Percentiles rank a stretch among this genome's conserved stretches.
These are phyloP conservation scores for Aspergillus egyptiacus DNA, from an alignment of 495 filamentous ascomycete species.

Conservation along the genomic window DNA sequence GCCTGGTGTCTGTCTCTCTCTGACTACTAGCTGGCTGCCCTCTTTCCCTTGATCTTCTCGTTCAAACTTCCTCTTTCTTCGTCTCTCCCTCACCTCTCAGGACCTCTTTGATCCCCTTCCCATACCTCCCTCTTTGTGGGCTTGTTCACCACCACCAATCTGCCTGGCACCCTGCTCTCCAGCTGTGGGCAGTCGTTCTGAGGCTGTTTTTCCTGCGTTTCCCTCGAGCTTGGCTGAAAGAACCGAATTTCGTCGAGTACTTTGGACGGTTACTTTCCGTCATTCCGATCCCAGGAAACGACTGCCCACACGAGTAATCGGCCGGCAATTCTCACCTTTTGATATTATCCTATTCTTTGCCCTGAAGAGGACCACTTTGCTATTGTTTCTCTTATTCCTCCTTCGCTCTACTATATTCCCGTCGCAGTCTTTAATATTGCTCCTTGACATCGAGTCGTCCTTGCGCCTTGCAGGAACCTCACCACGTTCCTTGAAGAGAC, in stretches of 20 bases:
- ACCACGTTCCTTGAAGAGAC: constrained; percentile 21
- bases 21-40: constrained; percentile 24
- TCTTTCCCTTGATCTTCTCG: constrained; percentile 9
- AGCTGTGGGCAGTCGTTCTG: constrained; percentile 24
- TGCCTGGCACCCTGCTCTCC: constrained; percentile 22
- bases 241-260: constrained; percentile 8
- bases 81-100: constrained; percentile 8
- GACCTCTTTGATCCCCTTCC: constrained; percentile 14
- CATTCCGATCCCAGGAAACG: constrained; percentile 44
- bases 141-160: constrained; percentile 16
- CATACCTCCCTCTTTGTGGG: constrained; percentile 18
- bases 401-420: constrained; percentile 6
- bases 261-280: constrained; percentile 19
- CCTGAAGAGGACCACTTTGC: constrained; percentile 1
- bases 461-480: constrained; percentile 11
- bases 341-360: neutral
- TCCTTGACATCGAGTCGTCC: constrained; percentile 3
- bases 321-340: constrained; percentile 15
- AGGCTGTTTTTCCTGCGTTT: constrained; percentile 14
- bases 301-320: constrained; percentile 25
- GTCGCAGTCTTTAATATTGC: neutral
- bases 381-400: constrained; percentile 3
- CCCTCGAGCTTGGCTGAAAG: constrained; percentile 18
- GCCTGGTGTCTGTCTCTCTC: constrained; percentile 16
- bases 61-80: constrained; percentile 10